These are phyloP conservation scores for Deuterostichococcus epilithicus DNA, from an alignment of 139 green algal species.

Conservation along the genomic window DNA sequence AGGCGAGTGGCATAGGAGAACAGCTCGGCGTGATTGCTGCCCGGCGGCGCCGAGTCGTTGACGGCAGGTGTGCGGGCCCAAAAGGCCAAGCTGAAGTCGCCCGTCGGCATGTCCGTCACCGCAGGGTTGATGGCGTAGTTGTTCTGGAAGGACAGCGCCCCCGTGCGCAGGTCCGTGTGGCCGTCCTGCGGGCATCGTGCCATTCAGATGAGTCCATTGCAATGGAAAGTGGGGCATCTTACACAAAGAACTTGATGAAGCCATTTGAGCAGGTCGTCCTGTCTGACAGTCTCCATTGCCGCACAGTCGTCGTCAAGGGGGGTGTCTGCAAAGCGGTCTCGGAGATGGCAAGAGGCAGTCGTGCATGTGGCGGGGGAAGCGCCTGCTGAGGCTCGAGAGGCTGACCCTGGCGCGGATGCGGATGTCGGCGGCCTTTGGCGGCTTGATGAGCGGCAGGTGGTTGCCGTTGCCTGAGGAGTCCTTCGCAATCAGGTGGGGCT, in stretches of 20 bases:
- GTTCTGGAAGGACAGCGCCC: constrained; percentile 67
- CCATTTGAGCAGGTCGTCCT: too few species aligned
- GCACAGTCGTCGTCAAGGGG: too few species aligned
- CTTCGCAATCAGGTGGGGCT: constrained; percentile 35
- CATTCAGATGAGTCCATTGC: not conserved
- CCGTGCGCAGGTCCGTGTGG: constrained; percentile 21
- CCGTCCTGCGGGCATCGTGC: constrained; percentile 12
- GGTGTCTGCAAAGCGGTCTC: not conserved
- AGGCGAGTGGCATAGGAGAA: constrained; percentile 51
- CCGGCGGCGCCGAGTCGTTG: constrained; percentile 13
- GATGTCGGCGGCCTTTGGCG: constrained; percentile 31
- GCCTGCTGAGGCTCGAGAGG: too few species aligned
- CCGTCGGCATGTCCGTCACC: constrained; percentile 48
- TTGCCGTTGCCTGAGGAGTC: constrained; percentile 70
- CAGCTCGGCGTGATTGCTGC: constrained; percentile 36
- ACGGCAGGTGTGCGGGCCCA: constrained; percentile 61
- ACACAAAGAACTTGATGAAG: too few species aligned
- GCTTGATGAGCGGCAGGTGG: constrained; percentile 56
- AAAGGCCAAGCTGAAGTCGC: constrained; percentile 75
- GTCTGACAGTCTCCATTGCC: too few species aligned
- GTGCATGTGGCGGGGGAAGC: too few species aligned
- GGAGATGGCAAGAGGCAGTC: not conserved
- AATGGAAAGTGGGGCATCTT: not conserved
- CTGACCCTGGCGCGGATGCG: constrained; percentile 17
- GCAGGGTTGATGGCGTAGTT: constrained; percentile 70